A percentile compares a stretch with the other conserved stretches of the same genome.
These are phyloP conservation scores for Annulohypoxylon maeteangense DNA, from an alignment of 495 filamentous ascomycete genomes.

Conservation along the genomic window DNA sequence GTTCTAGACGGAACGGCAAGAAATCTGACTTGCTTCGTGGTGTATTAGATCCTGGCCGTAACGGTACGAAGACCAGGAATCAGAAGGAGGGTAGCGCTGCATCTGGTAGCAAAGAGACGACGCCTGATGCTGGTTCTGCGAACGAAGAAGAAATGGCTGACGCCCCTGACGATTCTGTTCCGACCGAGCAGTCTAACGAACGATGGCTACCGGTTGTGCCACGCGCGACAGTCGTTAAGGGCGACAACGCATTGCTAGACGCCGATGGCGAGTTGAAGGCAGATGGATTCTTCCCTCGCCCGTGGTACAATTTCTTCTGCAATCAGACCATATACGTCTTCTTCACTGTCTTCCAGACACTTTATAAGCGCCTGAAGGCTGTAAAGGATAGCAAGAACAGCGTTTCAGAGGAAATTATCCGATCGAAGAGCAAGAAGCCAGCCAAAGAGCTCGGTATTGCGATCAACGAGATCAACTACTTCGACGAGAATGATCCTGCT, in stretches of 20 bases:
- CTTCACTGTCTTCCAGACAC: conserved; percentile 86
- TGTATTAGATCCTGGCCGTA: conserved; percentile 80
- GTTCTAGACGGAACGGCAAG: conserved; percentile 75
- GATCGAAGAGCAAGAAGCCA: conserved; percentile 75
- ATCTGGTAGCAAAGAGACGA: conserved; percentile 83
- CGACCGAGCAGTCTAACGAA: conserved; percentile 65
- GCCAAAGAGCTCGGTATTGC: conserved; percentile 82
- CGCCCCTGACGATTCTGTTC: conserved; percentile 57
- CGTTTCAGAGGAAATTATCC: conserved; percentile 76
- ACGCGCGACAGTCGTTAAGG: conserved; percentile 58
- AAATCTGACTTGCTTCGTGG: conserved; percentile 85
- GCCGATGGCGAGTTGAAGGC: conserved; percentile 73
- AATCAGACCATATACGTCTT: conserved; percentile 93
- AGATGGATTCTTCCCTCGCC: conserved; percentile 82
- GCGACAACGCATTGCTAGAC: conserved; percentile 53
- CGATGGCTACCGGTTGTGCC: conserved; percentile 63
- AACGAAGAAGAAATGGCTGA: conserved; percentile 72
- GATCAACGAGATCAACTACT: conserved; percentile 59
- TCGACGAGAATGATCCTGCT: conserved; percentile 55
- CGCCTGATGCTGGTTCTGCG: conserved; percentile 79
- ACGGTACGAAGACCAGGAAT: conserved; percentile 66
- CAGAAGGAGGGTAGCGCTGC: conserved; percentile 79
- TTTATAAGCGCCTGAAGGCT: conserved; percentile 83
- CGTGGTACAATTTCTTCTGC: conserved; percentile 84
- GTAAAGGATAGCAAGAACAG: conserved; percentile 81